phyloP scores from a whole-genome alignment of 2,329 filamentous ascomycete genomes.

The Zopfia rhizophila region DNA sequence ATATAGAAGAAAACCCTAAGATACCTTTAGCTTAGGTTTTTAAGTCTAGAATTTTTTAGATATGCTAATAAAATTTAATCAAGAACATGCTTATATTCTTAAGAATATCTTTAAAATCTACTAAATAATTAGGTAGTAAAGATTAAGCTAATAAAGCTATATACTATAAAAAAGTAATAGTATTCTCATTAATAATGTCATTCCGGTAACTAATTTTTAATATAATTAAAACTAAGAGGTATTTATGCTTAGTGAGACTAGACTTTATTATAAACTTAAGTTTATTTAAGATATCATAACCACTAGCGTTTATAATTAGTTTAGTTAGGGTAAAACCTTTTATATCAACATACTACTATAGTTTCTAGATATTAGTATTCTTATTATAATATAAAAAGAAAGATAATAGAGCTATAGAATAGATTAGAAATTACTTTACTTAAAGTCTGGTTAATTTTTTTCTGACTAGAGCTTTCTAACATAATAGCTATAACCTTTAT shows the following conservation, averaged over 20 bases:
- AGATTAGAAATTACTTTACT: too few species aligned
- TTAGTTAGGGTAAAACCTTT: too few species aligned
- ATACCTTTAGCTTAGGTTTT: conserved; percentile 48
- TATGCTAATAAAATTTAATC: conserved; percentile 50
- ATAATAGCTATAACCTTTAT: conserved; percentile 63
- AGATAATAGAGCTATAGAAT: too few species aligned
- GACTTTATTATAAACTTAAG: conserved; percentile 29
- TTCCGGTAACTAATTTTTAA: conserved; percentile 46
- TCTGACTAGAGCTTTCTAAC: conserved; percentile 23
- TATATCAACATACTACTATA: too few species aligned
- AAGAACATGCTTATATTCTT: conserved; percentile 49
- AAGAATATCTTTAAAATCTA: conserved; percentile 41
- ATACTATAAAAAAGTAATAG: conserved; percentile 57
- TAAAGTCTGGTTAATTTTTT: too few species aligned
- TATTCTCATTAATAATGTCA: conserved; percentile 38
- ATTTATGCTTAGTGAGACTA: conserved; percentile 48
- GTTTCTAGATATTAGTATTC: too few species aligned
- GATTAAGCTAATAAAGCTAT: conserved; percentile 53
- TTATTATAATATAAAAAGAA: too few species aligned
- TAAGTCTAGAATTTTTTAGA: conserved; percentile 50
- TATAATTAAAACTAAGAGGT: conserved; percentile 42
- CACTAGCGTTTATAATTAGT: conserved; percentile 26
- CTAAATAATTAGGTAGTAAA: conserved; percentile 52
- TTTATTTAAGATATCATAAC: conserved; percentile 22
- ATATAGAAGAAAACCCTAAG: conserved; percentile 31